Base-by-base conservation (phyloP, 1,139 yeast genomes). In the Magnusiomyces magnusii region DNA sequence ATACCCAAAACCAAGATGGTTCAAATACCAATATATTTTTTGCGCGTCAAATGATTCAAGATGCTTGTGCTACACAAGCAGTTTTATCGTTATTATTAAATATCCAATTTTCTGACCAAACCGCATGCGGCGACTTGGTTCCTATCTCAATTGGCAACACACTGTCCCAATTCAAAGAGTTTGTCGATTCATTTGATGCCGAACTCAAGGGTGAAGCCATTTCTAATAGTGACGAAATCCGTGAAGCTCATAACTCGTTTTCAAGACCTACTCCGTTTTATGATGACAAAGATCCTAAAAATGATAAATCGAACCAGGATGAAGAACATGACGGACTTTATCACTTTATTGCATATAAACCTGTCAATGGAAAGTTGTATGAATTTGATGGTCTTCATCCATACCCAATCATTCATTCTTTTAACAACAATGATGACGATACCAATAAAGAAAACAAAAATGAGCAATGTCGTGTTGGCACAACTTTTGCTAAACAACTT, bases 61-160 rank as follows among this genome's bases (percentile, higher is more conserved):
- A 85, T 67, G 89, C 91, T 1, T 85, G 91, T 71, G 91, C 87
- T n/a, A 85, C 91, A 1, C 88, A 83, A 66, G 91, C 91, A 0
- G 85, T 85, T n/a, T 72, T 85, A 59, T 83, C 85, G 60, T 71
- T 84, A 15, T 71, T 85, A 57, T 68, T 85, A 61, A 78, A 78
- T 63, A 77, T 78, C 59, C 69, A 71, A 1, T 1, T 21, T 9
- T 5, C 9, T 9, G 49, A 44, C 49, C 10, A 19, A 10, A 25
- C 25, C 39, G 41, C n/a, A 27, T 39, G 44, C 44, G 21, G 5
- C 41, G 19, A 17, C 25, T 27, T 23, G 24, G 19, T 24, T 2
- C 25, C 21, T 3, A 63, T 82, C 21, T 75, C 77, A 1, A 61
- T 85, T 7, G 90, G 91, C 0, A 71, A 73, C 0, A 83, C 80